Evolutionary conservation across 371 early-diverging fungal genomes (phyloP), one percentile per base, ranked within the genome.

Genomic region (Rhizopus stolonifer): DNA sequence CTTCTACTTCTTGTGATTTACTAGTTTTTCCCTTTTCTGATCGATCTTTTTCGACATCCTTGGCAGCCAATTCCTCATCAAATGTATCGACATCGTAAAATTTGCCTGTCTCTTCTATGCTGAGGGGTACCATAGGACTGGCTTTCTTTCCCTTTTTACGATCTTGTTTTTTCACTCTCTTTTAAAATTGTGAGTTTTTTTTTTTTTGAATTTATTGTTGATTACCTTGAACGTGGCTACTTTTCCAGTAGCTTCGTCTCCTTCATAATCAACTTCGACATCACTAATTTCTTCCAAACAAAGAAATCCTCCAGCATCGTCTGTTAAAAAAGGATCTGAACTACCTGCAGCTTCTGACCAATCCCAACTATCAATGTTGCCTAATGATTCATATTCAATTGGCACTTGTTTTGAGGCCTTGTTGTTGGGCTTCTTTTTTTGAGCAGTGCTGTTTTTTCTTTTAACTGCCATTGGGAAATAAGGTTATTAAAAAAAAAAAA

Each of bases 251-350:
- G 58, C 64, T 10, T 75, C 79, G 29, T 81, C 82, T 4, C 82
- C 83, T 48, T 85, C 83, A 65, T 82, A 87, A 24, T 82, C 83
- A 17, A 93, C 82, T 58, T 92, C 89, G 4, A 93, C 89, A 47
- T 84, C 92, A 22, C 89, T 88, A 19, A 93, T 73, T 56, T 95
- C 96, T 64, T 95, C 94, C 33, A 95, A 77, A 45, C 90, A 84
- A 19, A 91, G 48, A 56, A 93, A 89, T 7, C 94, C 95, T 23
- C 89, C 88, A 25, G 77, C 57, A 36, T 89, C 86, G 52, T 88
- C 89, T 3, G 74, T 62, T 29, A 81, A 42, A 22, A 79, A 59
- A 14, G 73, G 60, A 24, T 59, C 63, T 0, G 69, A 52, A 3
- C 79, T 66, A n/a, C 74, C 57, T 34, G 58, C 38, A 7, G 87